Evolutionary conservation across 345 rosid genomes (phyloP).

Genomic region (Citrus unshiu): DNA sequence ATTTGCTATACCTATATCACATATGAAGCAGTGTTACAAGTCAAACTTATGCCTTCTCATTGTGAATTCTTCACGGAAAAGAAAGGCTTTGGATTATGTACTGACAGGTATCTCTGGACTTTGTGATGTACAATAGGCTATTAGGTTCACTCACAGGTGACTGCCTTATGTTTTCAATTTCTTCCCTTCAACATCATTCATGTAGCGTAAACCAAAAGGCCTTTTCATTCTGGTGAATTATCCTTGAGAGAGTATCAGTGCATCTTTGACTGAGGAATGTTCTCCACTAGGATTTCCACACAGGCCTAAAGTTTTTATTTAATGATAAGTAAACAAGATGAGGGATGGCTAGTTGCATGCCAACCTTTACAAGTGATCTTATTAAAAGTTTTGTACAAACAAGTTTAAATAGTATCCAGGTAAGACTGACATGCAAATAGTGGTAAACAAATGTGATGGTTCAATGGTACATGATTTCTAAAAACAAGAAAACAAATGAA

Average conservation of each 20-base stretch:
- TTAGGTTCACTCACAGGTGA: not conserved
- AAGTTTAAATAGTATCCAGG: not conserved
- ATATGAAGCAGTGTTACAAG: not conserved
- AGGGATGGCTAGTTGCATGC: not conserved
- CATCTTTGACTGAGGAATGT: not conserved
- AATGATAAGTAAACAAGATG: not conserved
- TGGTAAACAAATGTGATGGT: not conserved
- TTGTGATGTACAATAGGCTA: not conserved
- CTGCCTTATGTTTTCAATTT: not conserved
- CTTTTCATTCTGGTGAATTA: not conserved
- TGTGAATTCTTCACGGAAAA: not conserved
- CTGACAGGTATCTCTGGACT: not conserved
- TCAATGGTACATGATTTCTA: not conserved
- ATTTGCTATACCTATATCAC: not conserved
- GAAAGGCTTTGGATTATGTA: not conserved
- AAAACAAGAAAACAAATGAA: not conserved
- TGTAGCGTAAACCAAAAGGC: too few relatives aligned
- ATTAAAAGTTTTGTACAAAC: not conserved
- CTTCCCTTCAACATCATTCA: not conserved
- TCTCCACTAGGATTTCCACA: not conserved
- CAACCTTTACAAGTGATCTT: not conserved
- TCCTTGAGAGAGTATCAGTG: not conserved
- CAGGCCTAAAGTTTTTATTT: not conserved
- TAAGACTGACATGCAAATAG: not conserved
- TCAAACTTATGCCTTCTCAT: not conserved